Percentiles rank a stretch among this genome's conserved stretches.
Evolutionary conservation across 1,284 basidiomycete genomes (phyloP).

Genomic region (Afroboletus lepidellus): DNA sequence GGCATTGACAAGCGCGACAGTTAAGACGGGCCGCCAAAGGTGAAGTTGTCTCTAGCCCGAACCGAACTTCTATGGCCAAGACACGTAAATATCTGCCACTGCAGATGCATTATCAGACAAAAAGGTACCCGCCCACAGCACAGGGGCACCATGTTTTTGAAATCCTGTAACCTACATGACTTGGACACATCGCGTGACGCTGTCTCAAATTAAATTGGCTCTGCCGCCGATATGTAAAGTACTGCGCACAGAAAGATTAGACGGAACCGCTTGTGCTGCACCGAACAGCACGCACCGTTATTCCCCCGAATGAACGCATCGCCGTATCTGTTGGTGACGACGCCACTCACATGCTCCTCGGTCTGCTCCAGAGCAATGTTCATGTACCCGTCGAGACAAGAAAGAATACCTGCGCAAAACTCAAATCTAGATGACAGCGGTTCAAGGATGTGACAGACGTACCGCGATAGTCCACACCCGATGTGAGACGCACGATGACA

Average conservation of each 20-base stretch:
- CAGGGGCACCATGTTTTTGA: conserved; percentile 2
- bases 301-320: conserved; percentile 97
- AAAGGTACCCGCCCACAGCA: background rate
- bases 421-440: conserved; percentile 1
- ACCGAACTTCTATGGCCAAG: too few species aligned
- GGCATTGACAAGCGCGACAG: too few species aligned
- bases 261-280: background rate
- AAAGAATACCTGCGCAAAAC: conserved; percentile 73
- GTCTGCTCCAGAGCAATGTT: conserved; percentile 98
- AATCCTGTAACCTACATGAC: background rate
- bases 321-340: conserved; percentile 85
- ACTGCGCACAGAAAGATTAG: conserved; percentile 28
- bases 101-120: background rate
- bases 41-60: background rate
- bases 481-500: conserved; percentile 93
- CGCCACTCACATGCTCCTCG: conserved; percentile 89
- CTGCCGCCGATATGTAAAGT: conserved; percentile 47
- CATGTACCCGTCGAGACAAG: conserved; percentile 98
- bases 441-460: conserved; percentile 25
- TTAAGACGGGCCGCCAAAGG: too few species aligned
- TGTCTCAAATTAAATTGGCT: conserved; percentile 29
- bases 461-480: conserved; percentile 96
- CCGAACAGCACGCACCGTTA: conserved; percentile 68
- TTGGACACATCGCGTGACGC: background rate
- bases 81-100: background rate